Evolutionary conservation across 2,329 filamentous ascomycete species (phyloP).

Genomic region (Atkinsonella texensis): DNA sequence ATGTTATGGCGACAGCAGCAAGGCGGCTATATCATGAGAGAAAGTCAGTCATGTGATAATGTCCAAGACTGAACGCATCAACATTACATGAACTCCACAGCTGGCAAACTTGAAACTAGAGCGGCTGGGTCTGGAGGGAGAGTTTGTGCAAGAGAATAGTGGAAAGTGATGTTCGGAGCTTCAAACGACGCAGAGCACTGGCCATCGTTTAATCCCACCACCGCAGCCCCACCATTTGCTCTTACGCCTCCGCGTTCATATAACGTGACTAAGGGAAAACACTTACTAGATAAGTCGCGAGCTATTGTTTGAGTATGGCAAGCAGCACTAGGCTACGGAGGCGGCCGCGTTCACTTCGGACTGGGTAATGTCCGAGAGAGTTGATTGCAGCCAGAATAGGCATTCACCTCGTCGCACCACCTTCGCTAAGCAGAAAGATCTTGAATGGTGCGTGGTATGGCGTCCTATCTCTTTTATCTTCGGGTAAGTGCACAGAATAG

Average conservation of each 20-base stretch:
- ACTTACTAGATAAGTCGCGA: background rate
- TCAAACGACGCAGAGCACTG: background rate
- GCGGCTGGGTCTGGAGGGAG: background rate
- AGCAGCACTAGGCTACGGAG: background rate
- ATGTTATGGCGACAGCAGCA: background rate
- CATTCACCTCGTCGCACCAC: too few relatives aligned
- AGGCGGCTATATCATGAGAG: background rate
- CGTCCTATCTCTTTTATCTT: too few relatives aligned
- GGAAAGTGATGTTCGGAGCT: background rate
- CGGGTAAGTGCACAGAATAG: too few relatives aligned
- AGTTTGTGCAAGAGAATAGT: background rate
- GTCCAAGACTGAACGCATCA: background rate
- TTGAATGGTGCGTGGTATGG: too few relatives aligned
- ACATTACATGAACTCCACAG: background rate
- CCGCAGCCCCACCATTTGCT: background rate
- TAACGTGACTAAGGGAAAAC: too few relatives aligned
- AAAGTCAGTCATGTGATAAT: conserved; percentile 2
- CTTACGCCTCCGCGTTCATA: background rate
- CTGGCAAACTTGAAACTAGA: background rate
- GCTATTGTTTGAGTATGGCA: background rate
- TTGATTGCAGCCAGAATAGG: background rate
- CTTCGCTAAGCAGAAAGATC: too few relatives aligned
- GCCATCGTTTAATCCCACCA: background rate
- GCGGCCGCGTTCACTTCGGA: background rate
- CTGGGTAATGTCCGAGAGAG: background rate